phyloP scores from a whole-genome alignment of 2,329 filamentous ascomycete species.

The Ceratocystis variospora region DNA sequence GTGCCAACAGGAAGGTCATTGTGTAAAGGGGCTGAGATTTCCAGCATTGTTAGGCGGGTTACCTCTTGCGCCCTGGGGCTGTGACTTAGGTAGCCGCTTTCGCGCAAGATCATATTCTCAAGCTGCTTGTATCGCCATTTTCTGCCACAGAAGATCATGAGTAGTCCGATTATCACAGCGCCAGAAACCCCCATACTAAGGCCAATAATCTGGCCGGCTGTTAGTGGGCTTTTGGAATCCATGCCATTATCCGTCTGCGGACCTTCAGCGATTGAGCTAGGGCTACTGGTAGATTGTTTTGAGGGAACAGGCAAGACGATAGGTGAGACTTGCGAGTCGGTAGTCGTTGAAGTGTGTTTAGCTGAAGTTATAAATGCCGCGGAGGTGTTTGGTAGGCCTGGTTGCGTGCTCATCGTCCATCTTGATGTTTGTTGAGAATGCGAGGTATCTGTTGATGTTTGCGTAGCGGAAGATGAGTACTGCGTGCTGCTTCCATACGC shows the following conservation, averaged over 20 bases:
- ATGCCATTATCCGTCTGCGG: slow-evolving; percentile 15
- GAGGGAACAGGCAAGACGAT: background rate
- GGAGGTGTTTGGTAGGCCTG: slow-evolving; percentile 9
- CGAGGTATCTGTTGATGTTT: background rate
- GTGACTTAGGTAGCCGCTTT: slow-evolving; percentile 24
- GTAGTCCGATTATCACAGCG: slow-evolving; percentile 35
- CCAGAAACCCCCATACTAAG: slow-evolving; percentile 43
- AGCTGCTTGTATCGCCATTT: slow-evolving; percentile 31
- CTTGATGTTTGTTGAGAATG: background rate
- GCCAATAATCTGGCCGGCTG: slow-evolving; percentile 39
- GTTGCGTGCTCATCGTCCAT: background rate
- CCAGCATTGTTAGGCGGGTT: slow-evolving; percentile 24
- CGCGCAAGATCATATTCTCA: slow-evolving; percentile 26
- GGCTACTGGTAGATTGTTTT: slow-evolving; percentile 15
- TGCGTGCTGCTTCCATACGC: background rate
- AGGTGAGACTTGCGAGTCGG: background rate
- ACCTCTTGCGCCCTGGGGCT: slow-evolving; percentile 25
- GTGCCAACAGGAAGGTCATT: slow-evolving; percentile 17
- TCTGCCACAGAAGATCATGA: slow-evolving; percentile 34
- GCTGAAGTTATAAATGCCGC: slow-evolving; percentile 9
- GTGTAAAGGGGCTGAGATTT: slow-evolving; percentile 32
- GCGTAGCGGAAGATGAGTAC: background rate
- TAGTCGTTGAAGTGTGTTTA: slow-evolving; percentile 10
- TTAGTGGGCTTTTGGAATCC: slow-evolving; percentile 22
- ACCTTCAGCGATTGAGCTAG: slow-evolving; percentile 18